phyloP scores from a whole-genome alignment of 768 basidiomycete genomes.

The Hypsizygus marmoreus region DNA sequence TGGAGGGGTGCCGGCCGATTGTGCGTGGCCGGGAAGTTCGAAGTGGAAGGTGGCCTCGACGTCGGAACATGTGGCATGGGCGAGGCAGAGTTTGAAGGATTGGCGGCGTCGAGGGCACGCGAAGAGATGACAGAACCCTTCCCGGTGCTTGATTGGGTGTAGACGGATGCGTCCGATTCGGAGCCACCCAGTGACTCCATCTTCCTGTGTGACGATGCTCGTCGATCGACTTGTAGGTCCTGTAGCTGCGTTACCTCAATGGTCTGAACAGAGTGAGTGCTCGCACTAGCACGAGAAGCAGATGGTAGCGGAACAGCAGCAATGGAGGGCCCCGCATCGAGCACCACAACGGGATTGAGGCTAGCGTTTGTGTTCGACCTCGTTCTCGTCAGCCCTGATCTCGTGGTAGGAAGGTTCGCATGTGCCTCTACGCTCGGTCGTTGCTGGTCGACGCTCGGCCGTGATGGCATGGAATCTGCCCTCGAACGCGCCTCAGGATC shows the following conservation, averaged over 20 bases:
- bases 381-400: not conserved
- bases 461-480: slow-evolving; percentile 3
- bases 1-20: slow-evolving; percentile 34
- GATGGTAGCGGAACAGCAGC: not conserved
- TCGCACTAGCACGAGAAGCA: not conserved
- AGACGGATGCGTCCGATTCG: slow-evolving; percentile 37
- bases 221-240: not conserved
- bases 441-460: slow-evolving; percentile 6
- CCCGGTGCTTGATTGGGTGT: slow-evolving; percentile 33
- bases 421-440: not conserved
- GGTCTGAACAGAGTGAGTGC: not conserved
- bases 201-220: slow-evolving; percentile 13
- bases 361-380: slow-evolving; percentile 19
- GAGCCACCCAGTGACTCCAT: slow-evolving; percentile 15
- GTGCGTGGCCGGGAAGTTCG: not conserved
- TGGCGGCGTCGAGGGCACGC: not conserved
- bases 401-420: not conserved
- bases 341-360: slow-evolving; percentile 5
- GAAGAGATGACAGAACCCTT: slow-evolving; percentile 14
- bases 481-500: slow-evolving; percentile 13
- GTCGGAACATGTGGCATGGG: not conserved
- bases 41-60: not conserved
- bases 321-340: not conserved
- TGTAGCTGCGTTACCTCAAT: not conserved
- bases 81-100: not conserved